Evolutionary conservation across 768 basidiomycete genomes (phyloP), one percentile per base, ranked within the genome.

Genomic region (Peribolospora kevripleyi): DNA sequence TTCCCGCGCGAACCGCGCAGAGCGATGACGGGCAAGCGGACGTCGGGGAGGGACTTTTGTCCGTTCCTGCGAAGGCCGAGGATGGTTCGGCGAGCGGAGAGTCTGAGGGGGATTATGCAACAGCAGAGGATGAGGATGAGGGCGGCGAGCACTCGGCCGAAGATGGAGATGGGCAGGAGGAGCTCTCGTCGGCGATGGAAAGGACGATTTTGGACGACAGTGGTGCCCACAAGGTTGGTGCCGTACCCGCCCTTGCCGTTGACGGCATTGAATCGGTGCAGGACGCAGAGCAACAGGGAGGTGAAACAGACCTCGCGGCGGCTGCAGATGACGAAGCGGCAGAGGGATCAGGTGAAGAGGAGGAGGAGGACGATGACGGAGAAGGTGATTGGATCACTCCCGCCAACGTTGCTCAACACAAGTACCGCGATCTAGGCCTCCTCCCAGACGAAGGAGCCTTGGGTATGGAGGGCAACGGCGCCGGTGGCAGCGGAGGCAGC

Each of bases 351-450:
- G 54, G 40, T 53, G 53, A 58, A 43, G 65, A 62, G 4, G 58
- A 58, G 50, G 46, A 56, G 14, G 51, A n/a, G 7, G 54, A 57
- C 9, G 53, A 70, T 3, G 62, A 61, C 42, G 62, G 63, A 7
- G 66, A 62, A 10, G 62, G 61, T 10, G 84, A 76, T 60, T 98
- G 93, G 93, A 93, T 98, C 66, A 98, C 88, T 10, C 88, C 85
- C 0, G 70, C 74, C 52, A 98, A 93, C 64, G 80, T 87, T 57
- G 75, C 71, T 7, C 63, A 81, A 39, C 82, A 95, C 71, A 88
- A 91, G 68, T 86, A 87, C 7, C 76, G 78, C 10, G 85, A 84
- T 39, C 75, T 91, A 45, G 77, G 87, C 36, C 73, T 93, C 43
- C 73, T 91, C 40, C 82, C 87, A 3, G 71, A 58, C 59, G 48